A percentile compares a stretch with the other conserved stretches of the same genome.
These are phyloP conservation scores for Teunomyces pallodes DNA, from an alignment of 805 yeast genomes.

Conservation along the genomic window DNA sequence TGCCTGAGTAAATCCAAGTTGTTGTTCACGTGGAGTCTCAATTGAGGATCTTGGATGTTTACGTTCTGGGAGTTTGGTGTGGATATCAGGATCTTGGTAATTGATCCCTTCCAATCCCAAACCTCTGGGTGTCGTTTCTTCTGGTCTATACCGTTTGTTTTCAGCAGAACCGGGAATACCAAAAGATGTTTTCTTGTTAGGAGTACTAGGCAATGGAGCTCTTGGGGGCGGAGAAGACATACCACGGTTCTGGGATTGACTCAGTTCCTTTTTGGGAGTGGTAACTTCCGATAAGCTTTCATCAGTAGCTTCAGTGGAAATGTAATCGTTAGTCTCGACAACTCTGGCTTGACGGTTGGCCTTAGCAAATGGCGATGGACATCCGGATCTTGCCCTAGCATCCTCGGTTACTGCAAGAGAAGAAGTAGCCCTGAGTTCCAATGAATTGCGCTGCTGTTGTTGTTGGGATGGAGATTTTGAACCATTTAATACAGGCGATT, in stretches of 20 bases:
- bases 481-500: not conserved
- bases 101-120: constrained; percentile 40
- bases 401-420: constrained; percentile 16
- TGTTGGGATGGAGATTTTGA: not conserved
- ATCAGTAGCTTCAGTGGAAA: constrained; percentile 9
- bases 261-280: constrained; percentile 13
- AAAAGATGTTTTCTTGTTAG: constrained; percentile 13
- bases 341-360: constrained; percentile 46
- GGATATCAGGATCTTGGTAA: constrained; percentile 10
- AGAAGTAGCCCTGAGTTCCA: constrained; percentile 4
- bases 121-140: constrained; percentile 30
- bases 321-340: constrained; percentile 34
- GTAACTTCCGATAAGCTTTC: constrained; percentile 11
- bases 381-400: constrained; percentile 22
- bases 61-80: constrained; percentile 1
- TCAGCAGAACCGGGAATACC: constrained; percentile 14
- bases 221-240: constrained; percentile 41
- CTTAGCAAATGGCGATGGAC: constrained; percentile 41
- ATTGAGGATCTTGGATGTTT: not conserved
- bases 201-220: constrained; percentile 29
- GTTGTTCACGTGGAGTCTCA: constrained; percentile 4
- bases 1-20: not conserved
- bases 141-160: constrained; percentile 1
- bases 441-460: not conserved
- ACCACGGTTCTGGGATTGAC: not conserved